These are phyloP conservation scores for Spergularia bocconei DNA, from an alignment of 148 eudicot genomes.

Conservation along the genomic window DNA sequence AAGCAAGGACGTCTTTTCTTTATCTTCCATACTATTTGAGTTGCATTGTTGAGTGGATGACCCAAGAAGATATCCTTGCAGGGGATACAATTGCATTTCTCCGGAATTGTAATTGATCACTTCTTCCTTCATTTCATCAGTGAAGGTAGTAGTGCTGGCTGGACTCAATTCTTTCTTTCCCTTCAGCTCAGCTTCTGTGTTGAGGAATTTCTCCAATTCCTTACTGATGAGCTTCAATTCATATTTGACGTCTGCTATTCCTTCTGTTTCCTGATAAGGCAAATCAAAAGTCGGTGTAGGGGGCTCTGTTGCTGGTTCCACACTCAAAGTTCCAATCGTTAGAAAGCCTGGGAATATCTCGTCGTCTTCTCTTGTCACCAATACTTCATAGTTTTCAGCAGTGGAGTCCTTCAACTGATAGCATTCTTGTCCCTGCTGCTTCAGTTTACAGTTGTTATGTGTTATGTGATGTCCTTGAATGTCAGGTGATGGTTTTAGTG, in stretches of 20 bases:
- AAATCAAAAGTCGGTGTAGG: constrained; percentile 56
- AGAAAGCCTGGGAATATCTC: constrained; percentile 59
- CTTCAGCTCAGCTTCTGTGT: constrained; percentile 39
- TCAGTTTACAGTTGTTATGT: constrained; percentile 26
- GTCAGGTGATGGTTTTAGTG: constrained; percentile 34
- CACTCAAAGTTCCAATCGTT: constrained; percentile 72
- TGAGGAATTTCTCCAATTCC: constrained; percentile 59
- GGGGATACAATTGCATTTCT: constrained; percentile 39
- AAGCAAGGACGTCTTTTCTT: constrained; percentile 32
- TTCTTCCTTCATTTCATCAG: constrained; percentile 36
- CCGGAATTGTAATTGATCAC: constrained; percentile 22
- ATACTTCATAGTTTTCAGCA: constrained; percentile 17
- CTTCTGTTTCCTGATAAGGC: constrained; percentile 32
- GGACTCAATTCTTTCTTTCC: constrained; percentile 34
- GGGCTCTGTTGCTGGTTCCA: constrained; percentile 47
- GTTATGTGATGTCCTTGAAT: constrained; percentile 32
- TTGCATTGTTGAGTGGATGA: constrained; percentile 37
- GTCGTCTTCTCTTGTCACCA: constrained; percentile 31
- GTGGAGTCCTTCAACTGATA: constrained; percentile 10
- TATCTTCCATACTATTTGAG: constrained; percentile 30
- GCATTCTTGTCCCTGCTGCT: constrained; percentile 24
- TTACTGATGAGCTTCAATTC: constrained; percentile 56
- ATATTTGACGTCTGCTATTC: constrained; percentile 38
- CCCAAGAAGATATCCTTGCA: constrained; percentile 60
- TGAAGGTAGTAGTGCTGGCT: constrained; percentile 42